These are phyloP conservation scores for Reticulascus tulasneorum DNA, from an alignment of 2,329 filamentous ascomycete genomes.

Conservation along the genomic window DNA sequence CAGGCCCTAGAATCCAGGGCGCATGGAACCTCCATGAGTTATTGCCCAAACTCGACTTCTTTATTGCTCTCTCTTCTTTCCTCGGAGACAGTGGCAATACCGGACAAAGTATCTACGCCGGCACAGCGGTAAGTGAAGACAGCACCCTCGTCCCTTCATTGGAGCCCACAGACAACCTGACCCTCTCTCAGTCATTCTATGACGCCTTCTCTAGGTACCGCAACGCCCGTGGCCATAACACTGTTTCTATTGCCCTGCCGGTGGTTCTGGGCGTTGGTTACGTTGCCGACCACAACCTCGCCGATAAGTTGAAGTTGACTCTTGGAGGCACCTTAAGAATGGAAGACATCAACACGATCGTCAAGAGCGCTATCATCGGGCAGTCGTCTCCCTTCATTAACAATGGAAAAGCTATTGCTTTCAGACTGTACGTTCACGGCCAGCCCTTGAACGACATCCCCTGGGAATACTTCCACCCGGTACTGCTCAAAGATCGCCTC, in stretches of 20 bases:
- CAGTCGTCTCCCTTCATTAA: too few relatives aligned
- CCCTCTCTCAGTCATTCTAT: slow-evolving; percentile 1
- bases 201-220: slow-evolving; percentile 2
- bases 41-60: background rate
- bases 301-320: background rate
- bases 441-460: background rate
- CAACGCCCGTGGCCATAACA: background rate
- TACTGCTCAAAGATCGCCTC: too few relatives aligned
- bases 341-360: slow-evolving; percentile 1
- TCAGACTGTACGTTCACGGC: background rate
- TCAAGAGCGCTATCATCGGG: slow-evolving; percentile 1
- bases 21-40: slow-evolving; percentile 47
- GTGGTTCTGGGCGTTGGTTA: slow-evolving; percentile 2
- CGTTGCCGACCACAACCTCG: slow-evolving; percentile 1
- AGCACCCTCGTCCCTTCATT: background rate
- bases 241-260: slow-evolving; percentile 1
- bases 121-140: background rate
- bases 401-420: too few relatives aligned
- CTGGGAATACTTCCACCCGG: slow-evolving; percentile 2
- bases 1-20: slow-evolving; percentile 48
- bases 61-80: background rate
- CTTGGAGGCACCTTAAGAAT: slow-evolving; percentile 1
- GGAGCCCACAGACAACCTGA: too few relatives aligned
- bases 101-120: background rate
- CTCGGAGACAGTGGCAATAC: background rate